A percentile compares a stretch with the other conserved stretches of the same genome.
phyloP scores from a whole-genome alignment of 1,284 basidiomycete species.

The Microbotryum lychnidis-dioicae region DNA sequence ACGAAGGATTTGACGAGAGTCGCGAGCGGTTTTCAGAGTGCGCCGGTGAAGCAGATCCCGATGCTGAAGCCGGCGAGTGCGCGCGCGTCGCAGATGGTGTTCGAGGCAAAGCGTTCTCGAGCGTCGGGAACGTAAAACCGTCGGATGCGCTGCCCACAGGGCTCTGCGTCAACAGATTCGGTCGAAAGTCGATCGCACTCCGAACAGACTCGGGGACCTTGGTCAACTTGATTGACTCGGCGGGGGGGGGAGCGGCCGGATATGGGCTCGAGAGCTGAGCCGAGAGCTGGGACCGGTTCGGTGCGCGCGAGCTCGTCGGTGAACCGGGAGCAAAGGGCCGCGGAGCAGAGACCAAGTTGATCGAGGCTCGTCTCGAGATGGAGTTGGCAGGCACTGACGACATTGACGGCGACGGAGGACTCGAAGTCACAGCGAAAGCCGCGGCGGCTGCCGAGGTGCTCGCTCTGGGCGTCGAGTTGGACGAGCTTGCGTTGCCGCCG shows the following conservation, averaged over 20 bases:
- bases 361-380: constrained; percentile 24
- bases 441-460: constrained; percentile 21
- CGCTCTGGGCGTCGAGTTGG: constrained; percentile 29
- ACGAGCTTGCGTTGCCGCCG: background rate
- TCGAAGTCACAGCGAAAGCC: constrained; percentile 23
- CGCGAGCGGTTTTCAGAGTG: constrained; percentile 9
- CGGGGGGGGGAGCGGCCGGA: constrained; percentile 26
- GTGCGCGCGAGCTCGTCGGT: constrained; percentile 6
- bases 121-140: no score
- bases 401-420: constrained; percentile 25
- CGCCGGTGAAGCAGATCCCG: constrained; percentile 7
- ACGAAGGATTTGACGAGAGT: constrained; percentile 4
- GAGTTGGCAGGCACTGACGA: constrained; percentile 4
- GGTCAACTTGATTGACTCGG: constrained; percentile 30
- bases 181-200: constrained; percentile 29
- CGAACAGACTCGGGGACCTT: constrained; percentile 30
- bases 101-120: background rate
- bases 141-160: no score
- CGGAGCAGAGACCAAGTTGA: constrained; percentile 22
- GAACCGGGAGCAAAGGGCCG: constrained; percentile 20
- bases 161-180: background rate
- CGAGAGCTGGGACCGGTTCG: constrained; percentile 8
- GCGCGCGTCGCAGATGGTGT: constrained; percentile 26
- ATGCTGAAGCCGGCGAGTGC: constrained; percentile 20
- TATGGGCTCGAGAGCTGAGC: constrained; percentile 6